phyloP scores from a whole-genome alignment of 257 asterid species.

The Pogostemon cablin region DNA sequence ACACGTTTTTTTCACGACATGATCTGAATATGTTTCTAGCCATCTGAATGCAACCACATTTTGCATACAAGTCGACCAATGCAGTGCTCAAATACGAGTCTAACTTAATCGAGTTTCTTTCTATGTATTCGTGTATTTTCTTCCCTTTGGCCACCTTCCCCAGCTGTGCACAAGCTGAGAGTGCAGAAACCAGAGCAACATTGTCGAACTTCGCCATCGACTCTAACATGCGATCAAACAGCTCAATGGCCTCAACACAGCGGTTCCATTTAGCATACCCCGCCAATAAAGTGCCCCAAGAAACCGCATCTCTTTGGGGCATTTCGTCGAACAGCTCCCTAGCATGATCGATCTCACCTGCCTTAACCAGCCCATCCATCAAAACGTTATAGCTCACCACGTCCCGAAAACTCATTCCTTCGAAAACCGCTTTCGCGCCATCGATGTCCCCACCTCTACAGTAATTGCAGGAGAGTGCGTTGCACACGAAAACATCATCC shows the following conservation, averaged over 20 bases:
- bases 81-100: constrained; percentile 74
- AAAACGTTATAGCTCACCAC: constrained; percentile 70
- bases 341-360: constrained; percentile 57
- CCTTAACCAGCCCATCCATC: constrained; percentile 74
- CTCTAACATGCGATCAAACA: constrained; percentile 62
- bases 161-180: constrained; percentile 82
- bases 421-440: constrained; percentile 56
- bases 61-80: constrained; percentile 73
- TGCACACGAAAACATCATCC: constrained; percentile 58
- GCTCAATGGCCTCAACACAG: constrained; percentile 56
- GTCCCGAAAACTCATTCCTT: constrained; percentile 53
- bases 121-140: constrained; percentile 50
- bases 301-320: constrained; percentile 63
- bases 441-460: constrained; percentile 39
- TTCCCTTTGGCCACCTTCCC: constrained; percentile 72
- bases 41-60: constrained; percentile 70
- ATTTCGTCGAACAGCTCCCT: constrained; percentile 67
- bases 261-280: constrained; percentile 66
- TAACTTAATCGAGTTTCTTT: constrained; percentile 37
- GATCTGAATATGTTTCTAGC: constrained; percentile 58
- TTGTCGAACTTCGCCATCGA: constrained; percentile 47
- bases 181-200: constrained; percentile 63
- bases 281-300: constrained; percentile 79
- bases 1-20: constrained; percentile 45
- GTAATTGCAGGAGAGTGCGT: constrained; percentile 54